Conservation (phyloP, 2,329 filamentous ascomycete genomes). For the Aureobasidium sp. region DNA sequence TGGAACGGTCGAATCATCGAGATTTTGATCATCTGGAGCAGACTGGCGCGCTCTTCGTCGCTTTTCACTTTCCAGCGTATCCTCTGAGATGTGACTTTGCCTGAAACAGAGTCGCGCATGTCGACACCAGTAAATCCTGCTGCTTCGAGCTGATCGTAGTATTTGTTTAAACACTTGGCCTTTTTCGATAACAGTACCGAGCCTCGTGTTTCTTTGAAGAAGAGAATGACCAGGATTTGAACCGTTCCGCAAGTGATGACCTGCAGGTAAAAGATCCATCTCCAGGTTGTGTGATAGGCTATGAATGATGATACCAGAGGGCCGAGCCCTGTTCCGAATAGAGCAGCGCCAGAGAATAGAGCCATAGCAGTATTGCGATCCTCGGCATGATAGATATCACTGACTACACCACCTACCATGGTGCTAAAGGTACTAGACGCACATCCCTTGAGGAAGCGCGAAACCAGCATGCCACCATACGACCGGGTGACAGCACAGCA, state of each 20-base stretch:
- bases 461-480: too few relatives aligned
- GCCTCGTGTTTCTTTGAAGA: conserved; percentile 76
- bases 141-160: conserved; percentile 65
- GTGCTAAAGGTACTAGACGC: conserved; percentile 73
- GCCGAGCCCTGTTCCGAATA: conserved; percentile 72
- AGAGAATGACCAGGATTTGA: conserved; percentile 53
- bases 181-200: conserved; percentile 71
- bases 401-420: conserved; percentile 86
- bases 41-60: conserved; percentile 52
- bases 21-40: too few relatives aligned
- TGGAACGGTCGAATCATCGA: conserved; percentile 64
- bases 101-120: too few relatives aligned
- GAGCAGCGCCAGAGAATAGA: conserved; percentile 68
- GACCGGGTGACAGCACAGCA: conserved; percentile 54
- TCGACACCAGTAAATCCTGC: conserved; percentile 34
- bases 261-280: conserved; percentile 85
- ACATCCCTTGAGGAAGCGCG: conserved; percentile 60
- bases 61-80: conserved; percentile 66
- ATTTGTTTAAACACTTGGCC: conserved; percentile 63
- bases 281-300: conserved; percentile 47
- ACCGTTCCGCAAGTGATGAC: conserved; percentile 59
- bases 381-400: conserved; percentile 71
- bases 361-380: conserved; percentile 86
- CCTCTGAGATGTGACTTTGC: too few relatives aligned
- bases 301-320: conserved; percentile 67